phyloP scores from a whole-genome alignment of 306 rosid genomes.

The Rosa chinensis region DNA sequence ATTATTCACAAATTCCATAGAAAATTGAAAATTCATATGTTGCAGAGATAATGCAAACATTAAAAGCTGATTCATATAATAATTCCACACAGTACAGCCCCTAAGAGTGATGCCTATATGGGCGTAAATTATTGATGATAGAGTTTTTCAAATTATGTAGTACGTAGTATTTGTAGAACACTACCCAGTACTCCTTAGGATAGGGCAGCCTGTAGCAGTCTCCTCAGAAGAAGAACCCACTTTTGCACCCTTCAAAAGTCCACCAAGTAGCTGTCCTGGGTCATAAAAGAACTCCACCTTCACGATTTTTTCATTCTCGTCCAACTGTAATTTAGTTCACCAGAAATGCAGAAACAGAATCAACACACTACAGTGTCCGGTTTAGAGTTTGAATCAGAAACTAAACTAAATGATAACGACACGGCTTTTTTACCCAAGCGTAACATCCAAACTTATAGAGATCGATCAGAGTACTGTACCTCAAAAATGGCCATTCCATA shows the following conservation, averaged over 20 bases:
- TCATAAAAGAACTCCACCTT: conserved; percentile 43
- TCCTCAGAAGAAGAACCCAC: conserved; percentile 20
- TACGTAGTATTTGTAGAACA: not conserved
- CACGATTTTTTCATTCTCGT: conserved; percentile 30
- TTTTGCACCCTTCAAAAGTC: conserved; percentile 29
- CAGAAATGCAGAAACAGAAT: not conserved
- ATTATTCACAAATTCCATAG: too few relatives aligned
- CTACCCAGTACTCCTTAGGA: conserved; percentile 35
- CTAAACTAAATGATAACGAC: not conserved
- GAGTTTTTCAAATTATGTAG: not conserved
- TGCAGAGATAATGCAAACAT: too few relatives aligned
- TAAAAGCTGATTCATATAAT: not conserved
- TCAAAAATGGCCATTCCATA: conserved; percentile 58
- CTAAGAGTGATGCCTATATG: not conserved
- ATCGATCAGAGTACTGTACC: conserved; percentile 22
- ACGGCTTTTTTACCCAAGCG: not conserved
- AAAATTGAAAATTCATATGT: too few relatives aligned
- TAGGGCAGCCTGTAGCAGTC: conserved; percentile 28
- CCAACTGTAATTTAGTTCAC: conserved; percentile 3
- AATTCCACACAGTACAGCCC: not conserved
- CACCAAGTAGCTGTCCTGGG: conserved; percentile 32
- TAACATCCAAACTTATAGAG: not conserved
- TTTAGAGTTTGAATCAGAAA: not conserved
- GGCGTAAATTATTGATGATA: too few relatives aligned
- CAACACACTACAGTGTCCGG: not conserved